Percentiles rank a stretch among this genome's conserved stretches.
phyloP scores from a whole-genome alignment of 2,329 filamentous ascomycete genomes.

The Trichoderma atroviride region DNA sequence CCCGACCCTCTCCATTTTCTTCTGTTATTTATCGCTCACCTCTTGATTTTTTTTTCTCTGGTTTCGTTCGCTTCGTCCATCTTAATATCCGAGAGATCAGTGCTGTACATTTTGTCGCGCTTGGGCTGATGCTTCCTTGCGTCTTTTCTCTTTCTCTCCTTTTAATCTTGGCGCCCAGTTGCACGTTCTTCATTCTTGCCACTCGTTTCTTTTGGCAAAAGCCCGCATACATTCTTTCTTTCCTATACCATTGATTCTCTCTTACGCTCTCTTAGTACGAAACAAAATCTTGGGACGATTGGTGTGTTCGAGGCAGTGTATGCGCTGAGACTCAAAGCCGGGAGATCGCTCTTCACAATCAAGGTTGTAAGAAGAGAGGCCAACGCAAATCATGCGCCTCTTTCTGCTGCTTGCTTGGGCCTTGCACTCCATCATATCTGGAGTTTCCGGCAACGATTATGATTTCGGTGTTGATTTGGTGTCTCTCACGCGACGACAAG shows the following conservation, averaged over 20 bases:
- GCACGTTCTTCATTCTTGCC: neutral
- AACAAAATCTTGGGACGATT: neutral
- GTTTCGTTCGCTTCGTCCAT: neutral
- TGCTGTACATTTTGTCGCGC: neutral
- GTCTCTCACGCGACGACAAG: slow-evolving; percentile 46
- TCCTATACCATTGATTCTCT: neutral
- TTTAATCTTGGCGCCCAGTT: neutral
- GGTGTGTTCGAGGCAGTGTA: neutral
- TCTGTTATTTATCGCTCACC: neutral
- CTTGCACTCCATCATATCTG: neutral
- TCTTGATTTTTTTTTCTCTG: neutral
- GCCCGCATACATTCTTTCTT: neutral
- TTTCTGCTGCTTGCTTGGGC: neutral
- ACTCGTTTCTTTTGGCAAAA: neutral
- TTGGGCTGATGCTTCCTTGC: neutral
- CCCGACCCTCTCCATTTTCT: neutral
- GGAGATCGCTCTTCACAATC: neutral
- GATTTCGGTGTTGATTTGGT: slow-evolving; percentile 54
- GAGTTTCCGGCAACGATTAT: slow-evolving; percentile 41
- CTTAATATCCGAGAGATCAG: neutral
- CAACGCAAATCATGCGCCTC: neutral
- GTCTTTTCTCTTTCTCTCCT: neutral
- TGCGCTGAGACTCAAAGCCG: neutral
- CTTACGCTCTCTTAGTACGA: neutral
- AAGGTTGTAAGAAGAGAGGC: neutral